Conservation (phyloP, 768 basidiomycete species). For the Royoungia palumana region DNA sequence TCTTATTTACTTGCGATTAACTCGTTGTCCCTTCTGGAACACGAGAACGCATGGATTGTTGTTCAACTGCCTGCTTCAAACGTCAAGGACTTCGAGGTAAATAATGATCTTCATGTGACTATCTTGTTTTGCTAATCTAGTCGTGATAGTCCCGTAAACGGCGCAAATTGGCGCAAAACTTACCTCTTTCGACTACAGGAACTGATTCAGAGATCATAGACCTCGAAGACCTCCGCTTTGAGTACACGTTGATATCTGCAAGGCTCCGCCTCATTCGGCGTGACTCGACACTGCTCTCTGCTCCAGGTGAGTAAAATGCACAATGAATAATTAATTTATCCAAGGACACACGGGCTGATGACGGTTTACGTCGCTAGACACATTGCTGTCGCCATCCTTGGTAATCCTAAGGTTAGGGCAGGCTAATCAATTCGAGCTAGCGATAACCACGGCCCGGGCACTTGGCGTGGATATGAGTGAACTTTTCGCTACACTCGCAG, state of each 20-base stretch:
- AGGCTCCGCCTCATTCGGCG: slow-evolving; percentile 70
- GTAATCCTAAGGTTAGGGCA: slow-evolving; percentile 80
- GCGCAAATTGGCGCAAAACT: slow-evolving; percentile 64
- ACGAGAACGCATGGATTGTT: slow-evolving; percentile 79
- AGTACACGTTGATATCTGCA: slow-evolving; percentile 72
- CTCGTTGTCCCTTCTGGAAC: slow-evolving; percentile 77
- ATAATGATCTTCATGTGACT: slow-evolving; percentile 18
- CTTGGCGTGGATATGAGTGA: slow-evolving; percentile 86
- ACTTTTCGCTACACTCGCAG: slow-evolving; percentile 72
- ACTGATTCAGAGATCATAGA: slow-evolving; percentile 73
- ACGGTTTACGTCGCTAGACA: slow-evolving; percentile 39
- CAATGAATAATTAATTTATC: slow-evolving; percentile 6
- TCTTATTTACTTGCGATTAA: slow-evolving; percentile 88
- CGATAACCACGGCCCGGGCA: slow-evolving; percentile 70
- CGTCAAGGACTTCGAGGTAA: slow-evolving; percentile 45
- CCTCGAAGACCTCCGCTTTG: slow-evolving; percentile 74
- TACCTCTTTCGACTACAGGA: slow-evolving; percentile 73
- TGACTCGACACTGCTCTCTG: slow-evolving; percentile 58
- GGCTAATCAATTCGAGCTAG: slow-evolving; percentile 72
- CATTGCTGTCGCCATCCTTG: slow-evolving; percentile 53
- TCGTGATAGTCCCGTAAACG: slow-evolving; percentile 60
- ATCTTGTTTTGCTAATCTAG: slow-evolving; percentile 15
- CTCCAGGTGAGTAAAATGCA: slow-evolving; percentile 53
- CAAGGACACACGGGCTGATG: slow-evolving; percentile 12
- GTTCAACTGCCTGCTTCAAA: slow-evolving; percentile 53